Base-by-base conservation (phyloP, 2,329 filamentous ascomycete species). In the Dactylellina haptotyla region DNA sequence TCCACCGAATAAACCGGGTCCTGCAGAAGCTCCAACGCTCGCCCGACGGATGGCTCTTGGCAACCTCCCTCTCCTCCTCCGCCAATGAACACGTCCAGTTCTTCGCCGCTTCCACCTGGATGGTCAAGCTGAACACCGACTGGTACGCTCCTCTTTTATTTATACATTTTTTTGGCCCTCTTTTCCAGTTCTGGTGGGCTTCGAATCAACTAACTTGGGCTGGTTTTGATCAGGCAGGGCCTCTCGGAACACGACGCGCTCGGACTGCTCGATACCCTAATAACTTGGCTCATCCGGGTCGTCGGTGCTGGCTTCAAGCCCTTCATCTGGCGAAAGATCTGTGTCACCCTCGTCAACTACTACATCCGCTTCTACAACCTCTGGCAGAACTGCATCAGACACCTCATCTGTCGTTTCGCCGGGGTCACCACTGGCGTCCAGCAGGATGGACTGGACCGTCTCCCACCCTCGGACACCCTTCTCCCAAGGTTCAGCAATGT, bases 81-180 rank as follows among this genome's bases (percentile, higher is more conserved):
- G 83, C 86, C 20, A 88, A 91, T 76, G 86, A 90, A 73, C 89
- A 93, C 78, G 87, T 95, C 76, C 90, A 90, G 76, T 98, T 98
- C 82, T 97, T 96, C 79, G 95, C 92, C 12, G 94, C 93, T 28
- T 85, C 97, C 70, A 98, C 94, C 0, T 90, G 97, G 76, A 96
- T 92, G 56, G 88, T 98, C 77, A 99, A 98, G 82, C 87, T 98
- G 69, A 97, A 98, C 80, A 90, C 89, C n/a, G 92, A 95, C 79
- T 92, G 89, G 90, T 90, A 73, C n/a, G 1, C n/a, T 12, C n/a
- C 18, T 16, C 28, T 16, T 9, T 46, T 37, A 25, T 20, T 9
- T 25, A 9, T 26, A 62, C 20, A 41, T 37, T 34, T 51, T 41
- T 23, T 41, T 39, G 46, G 41, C 34, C 32, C 34, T 34, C 1